phyloP scores from a whole-genome alignment of 257 asterid species.

The Solanum chiquidenum region DNA sequence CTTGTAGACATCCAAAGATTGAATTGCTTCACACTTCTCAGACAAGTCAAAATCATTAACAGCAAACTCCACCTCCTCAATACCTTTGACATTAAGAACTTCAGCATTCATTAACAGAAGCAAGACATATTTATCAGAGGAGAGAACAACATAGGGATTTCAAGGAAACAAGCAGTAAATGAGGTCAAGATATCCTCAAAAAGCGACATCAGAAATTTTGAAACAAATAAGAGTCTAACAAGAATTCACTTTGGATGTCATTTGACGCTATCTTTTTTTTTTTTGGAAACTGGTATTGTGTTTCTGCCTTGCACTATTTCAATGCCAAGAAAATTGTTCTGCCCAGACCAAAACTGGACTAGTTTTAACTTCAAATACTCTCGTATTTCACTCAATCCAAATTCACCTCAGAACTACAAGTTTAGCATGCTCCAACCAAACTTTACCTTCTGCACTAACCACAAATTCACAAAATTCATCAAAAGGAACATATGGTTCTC shows the following conservation, averaged over 20 bases:
- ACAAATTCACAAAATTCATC: not conserved
- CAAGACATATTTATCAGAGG: constrained; percentile 7
- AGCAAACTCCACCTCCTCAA: constrained; percentile 49
- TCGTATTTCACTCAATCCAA: not conserved
- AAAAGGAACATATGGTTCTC: not conserved
- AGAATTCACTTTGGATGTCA: not conserved
- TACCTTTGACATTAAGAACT: constrained; percentile 17
- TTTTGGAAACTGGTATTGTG: not conserved
- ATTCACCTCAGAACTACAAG: not conserved
- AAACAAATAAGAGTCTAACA: not conserved
- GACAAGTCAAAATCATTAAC: constrained; percentile 53
- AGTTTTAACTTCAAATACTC: not conserved
- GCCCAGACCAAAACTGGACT: not conserved
- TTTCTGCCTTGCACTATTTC: not conserved
- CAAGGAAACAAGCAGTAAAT: constrained; percentile 1
- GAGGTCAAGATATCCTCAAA: not conserved
- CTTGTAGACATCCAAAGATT: constrained; percentile 61
- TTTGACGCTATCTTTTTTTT: not conserved
- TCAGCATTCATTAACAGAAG: not conserved
- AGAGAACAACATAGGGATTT: not conserved
- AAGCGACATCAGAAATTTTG: not conserved
- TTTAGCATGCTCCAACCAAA: not conserved
- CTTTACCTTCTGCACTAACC: not conserved
- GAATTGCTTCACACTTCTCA: constrained; percentile 63
- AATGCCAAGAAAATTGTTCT: not conserved